Percentiles rank a stretch among this genome's conserved stretches.
These are phyloP conservation scores for Xylariaceae sp. DNA, from an alignment of 2,329 filamentous ascomycete genomes.

Conservation along the genomic window DNA sequence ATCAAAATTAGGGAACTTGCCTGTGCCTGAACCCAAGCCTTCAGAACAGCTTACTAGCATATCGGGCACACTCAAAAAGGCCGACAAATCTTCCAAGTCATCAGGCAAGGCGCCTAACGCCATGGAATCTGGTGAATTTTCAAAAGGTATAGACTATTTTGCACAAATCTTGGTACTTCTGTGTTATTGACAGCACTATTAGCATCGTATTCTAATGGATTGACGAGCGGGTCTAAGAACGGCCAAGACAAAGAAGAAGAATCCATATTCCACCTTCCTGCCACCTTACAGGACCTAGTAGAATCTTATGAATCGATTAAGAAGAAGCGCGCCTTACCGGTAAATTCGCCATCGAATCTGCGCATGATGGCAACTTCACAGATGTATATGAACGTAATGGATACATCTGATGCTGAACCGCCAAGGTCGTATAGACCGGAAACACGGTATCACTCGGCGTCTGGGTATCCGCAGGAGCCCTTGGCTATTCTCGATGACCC, in stretches of 20 bases:
- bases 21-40: slow-evolving; percentile 31
- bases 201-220: slow-evolving; percentile 48
- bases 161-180: neutral
- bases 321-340: slow-evolving; percentile 61
- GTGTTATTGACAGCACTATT: slow-evolving; percentile 20
- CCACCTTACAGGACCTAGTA: slow-evolving; percentile 82
- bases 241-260: slow-evolving; percentile 46
- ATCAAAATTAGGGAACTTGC: slow-evolving; percentile 24
- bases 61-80: slow-evolving; percentile 31
- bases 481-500: slow-evolving; percentile 88
- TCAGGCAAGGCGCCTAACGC: slow-evolving; percentile 43
- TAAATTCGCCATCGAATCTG: slow-evolving; percentile 62
- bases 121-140: slow-evolving; percentile 41
- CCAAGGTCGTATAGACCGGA: slow-evolving; percentile 82
- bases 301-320: slow-evolving; percentile 86
- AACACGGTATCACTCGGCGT: slow-evolving; percentile 67
- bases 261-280: slow-evolving; percentile 87
- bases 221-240: slow-evolving; percentile 49
- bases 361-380: slow-evolving; percentile 74
- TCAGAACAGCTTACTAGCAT: slow-evolving; percentile 27
- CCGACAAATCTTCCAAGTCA: slow-evolving; percentile 39
- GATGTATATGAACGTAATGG: slow-evolving; percentile 58
- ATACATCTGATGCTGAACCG: slow-evolving; percentile 73
- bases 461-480: slow-evolving; percentile 91
- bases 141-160: slow-evolving; percentile 40